Evolutionary conservation across 495 filamentous ascomycete genomes (phyloP).

Genomic region (Glonium stellatum): DNA sequence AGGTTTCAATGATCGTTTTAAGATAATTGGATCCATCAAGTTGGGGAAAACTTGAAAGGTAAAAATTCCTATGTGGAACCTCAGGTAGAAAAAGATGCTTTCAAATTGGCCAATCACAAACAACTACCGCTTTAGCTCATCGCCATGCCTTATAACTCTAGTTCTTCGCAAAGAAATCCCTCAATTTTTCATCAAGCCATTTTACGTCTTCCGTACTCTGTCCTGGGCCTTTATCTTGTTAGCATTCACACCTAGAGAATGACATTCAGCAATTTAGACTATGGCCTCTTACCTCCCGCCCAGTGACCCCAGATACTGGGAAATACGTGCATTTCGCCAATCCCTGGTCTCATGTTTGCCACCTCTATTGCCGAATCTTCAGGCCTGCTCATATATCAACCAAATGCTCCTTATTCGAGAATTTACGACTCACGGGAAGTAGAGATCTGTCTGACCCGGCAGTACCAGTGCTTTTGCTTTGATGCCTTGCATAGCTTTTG

Average conservation of each 20-base stretch:
- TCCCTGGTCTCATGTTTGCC: slow-evolving; percentile 51
- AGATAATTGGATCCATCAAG: slow-evolving; percentile 3
- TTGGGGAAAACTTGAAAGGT: slow-evolving; percentile 1
- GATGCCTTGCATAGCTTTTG: slow-evolving; percentile 57
- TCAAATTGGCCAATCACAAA: background rate
- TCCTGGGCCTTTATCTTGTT: slow-evolving; percentile 45
- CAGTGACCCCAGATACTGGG: slow-evolving; percentile 65
- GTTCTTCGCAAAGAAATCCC: slow-evolving; percentile 39
- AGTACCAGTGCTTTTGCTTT: slow-evolving; percentile 61
- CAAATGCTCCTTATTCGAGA: background rate
- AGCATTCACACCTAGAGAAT: background rate
- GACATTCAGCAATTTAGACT: background rate
- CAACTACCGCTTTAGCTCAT: background rate
- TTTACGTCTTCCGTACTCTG: slow-evolving; percentile 56
- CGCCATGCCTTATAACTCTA: background rate
- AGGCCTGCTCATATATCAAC: slow-evolving; percentile 39
- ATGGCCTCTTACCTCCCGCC: slow-evolving; percentile 27
- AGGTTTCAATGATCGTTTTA: slow-evolving; percentile 11
- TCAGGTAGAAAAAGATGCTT: no score
- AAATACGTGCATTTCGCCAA: slow-evolving; percentile 51
- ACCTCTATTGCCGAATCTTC: slow-evolving; percentile 67
- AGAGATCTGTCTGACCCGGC: slow-evolving; percentile 61
- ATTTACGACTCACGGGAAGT: slow-evolving; percentile 57
- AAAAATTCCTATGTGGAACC: no score
- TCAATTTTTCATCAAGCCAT: slow-evolving; percentile 58